Conservation (phyloP, 2,329 filamentous ascomycete species). For the Tolypocladium cylindrosporum region DNA sequence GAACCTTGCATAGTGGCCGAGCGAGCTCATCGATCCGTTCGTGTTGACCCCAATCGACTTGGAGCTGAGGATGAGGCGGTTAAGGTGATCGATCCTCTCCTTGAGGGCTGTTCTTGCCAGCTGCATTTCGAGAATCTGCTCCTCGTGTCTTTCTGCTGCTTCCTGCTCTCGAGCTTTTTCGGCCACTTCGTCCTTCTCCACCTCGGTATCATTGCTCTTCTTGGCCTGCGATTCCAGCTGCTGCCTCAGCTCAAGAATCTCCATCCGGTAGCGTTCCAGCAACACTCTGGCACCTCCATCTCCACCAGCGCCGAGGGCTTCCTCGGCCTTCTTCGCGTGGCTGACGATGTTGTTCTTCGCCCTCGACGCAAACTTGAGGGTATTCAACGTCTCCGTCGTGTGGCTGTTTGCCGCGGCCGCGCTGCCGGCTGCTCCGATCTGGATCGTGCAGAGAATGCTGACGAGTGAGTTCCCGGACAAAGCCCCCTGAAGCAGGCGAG, state of each 20-base stretch:
- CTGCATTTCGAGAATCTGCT: slow-evolving; percentile 98
- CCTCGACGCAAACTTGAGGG: slow-evolving; percentile 89
- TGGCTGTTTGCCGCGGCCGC: slow-evolving; percentile 63
- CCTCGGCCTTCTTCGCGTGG: slow-evolving; percentile 89
- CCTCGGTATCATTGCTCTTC: slow-evolving; percentile 51
- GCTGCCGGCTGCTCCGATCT: slow-evolving; percentile 70
- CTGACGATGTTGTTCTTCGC: slow-evolving; percentile 98
- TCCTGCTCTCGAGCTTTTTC: slow-evolving; percentile 69
- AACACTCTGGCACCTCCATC: slow-evolving; percentile 81
- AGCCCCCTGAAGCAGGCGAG: slow-evolving; percentile 81
- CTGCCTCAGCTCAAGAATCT: slow-evolving; percentile 71
- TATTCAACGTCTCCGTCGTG: slow-evolving; percentile 84
- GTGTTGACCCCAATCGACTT: slow-evolving; percentile 91
- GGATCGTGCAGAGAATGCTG: slow-evolving; percentile 94
- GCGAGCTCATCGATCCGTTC: slow-evolving; percentile 59
- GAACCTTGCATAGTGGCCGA: slow-evolving; percentile 52
- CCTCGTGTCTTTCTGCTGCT: slow-evolving; percentile 78
- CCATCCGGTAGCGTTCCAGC: slow-evolving; percentile 85
- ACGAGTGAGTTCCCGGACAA: slow-evolving; percentile 89
- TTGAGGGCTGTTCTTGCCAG: slow-evolving; percentile 90
- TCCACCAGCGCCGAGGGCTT: slow-evolving; percentile 69
- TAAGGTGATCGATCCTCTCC: slow-evolving; percentile 94
- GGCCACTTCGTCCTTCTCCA: slow-evolving; percentile 54
- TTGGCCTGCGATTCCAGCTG: slow-evolving; percentile 81
- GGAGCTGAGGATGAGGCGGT: slow-evolving; percentile 87